Evolutionary conservation across 306 rosid genomes (phyloP).

Genomic region (Ormosia emarginata): DNA sequence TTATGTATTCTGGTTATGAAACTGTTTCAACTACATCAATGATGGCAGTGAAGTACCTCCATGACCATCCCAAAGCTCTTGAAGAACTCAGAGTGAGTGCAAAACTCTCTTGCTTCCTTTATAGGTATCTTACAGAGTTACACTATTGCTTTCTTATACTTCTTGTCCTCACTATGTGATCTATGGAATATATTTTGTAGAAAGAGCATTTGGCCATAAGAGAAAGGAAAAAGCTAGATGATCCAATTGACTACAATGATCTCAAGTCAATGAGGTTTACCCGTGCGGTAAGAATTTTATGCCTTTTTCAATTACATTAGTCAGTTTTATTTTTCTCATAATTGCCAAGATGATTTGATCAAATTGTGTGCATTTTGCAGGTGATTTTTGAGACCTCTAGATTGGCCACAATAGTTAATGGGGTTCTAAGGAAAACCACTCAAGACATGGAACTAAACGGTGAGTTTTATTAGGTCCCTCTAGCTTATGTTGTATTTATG

Average conservation of each 20-base stretch:
- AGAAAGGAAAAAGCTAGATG: slow-evolving; percentile 61
- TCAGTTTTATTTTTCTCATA: background rate
- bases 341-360: background rate
- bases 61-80: slow-evolving; percentile 84
- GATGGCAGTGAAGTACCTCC: slow-evolving; percentile 96
- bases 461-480: slow-evolving; percentile 31
- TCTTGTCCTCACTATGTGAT: slow-evolving; percentile 18
- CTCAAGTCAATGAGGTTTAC: slow-evolving; percentile 84
- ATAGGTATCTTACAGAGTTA: background rate
- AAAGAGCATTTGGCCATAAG: slow-evolving; percentile 84
- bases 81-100: slow-evolving; percentile 82
- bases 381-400: slow-evolving; percentile 98
- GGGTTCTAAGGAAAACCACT: slow-evolving; percentile 90
- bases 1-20: slow-evolving; percentile 92
- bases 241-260: slow-evolving; percentile 67
- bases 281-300: slow-evolving; percentile 68
- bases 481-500: slow-evolving; percentile 34
- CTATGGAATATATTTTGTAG: slow-evolving; percentile 33
- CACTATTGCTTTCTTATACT: background rate
- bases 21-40: slow-evolving; percentile 98
- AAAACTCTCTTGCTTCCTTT: background rate
- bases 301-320: background rate
- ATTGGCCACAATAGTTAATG: slow-evolving; percentile 93
- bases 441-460: slow-evolving; percentile 91
- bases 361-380: slow-evolving; percentile 36